Conservation (phyloP, 768 basidiomycete genomes). For the Chiua virens region DNA sequence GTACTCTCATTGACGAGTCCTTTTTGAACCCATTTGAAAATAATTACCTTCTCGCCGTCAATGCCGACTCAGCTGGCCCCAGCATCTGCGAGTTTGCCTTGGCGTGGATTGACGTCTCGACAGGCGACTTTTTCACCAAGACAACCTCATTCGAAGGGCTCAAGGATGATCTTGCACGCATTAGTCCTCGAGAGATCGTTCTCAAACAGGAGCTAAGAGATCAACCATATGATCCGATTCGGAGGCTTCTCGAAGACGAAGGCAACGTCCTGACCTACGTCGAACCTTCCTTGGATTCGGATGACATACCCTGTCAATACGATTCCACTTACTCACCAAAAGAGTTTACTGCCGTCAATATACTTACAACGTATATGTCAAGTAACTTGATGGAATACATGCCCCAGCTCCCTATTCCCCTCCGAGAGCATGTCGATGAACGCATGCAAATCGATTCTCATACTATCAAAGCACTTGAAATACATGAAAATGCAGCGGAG, state of each 20-base stretch:
- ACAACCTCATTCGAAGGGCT: constrained; percentile 51
- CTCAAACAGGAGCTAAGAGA: constrained; percentile 46
- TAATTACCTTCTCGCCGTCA: constrained; percentile 82
- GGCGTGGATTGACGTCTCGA: constrained; percentile 95
- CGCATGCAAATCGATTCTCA: constrained; percentile 91
- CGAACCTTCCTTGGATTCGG: constrained; percentile 2
- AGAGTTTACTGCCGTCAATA: constrained; percentile 57
- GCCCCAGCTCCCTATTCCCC: constrained; percentile 61
- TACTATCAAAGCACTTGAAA: constrained; percentile 87
- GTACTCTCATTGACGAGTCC: constrained; percentile 89
- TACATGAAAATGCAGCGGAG: constrained; percentile 71
- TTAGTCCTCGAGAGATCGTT: constrained; percentile 81
- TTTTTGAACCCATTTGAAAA: constrained; percentile 86
- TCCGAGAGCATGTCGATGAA: constrained; percentile 49
- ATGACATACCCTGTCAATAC: not conserved
- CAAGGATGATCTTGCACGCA: constrained; percentile 79
- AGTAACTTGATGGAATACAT: constrained; percentile 75
- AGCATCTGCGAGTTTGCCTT: constrained; percentile 50
- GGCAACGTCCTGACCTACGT: constrained; percentile 54
- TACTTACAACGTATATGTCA: constrained; percentile 66
- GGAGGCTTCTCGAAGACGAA: constrained; percentile 52
- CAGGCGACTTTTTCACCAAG: constrained; percentile 89
- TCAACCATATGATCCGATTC: constrained; percentile 45
- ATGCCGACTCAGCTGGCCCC: constrained; percentile 13
- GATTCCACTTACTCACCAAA: constrained; percentile 22